Conservation (phyloP, 352 stramenopile species). For the Lagenidium sp. region DNA sequence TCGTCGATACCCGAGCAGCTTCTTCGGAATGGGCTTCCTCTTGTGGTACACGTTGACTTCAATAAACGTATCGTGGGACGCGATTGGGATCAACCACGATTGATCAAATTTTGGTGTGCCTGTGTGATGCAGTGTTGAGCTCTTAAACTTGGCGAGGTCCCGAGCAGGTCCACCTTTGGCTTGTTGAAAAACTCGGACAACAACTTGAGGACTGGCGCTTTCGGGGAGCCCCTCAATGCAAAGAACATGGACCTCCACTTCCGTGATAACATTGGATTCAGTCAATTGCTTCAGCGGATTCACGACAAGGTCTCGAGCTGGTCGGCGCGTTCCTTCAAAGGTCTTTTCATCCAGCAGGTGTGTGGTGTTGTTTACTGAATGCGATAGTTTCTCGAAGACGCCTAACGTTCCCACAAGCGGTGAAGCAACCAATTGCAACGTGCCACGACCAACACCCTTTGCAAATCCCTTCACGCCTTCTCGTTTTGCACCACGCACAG, state of each 20-base stretch:
- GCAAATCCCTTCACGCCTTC: constrained; percentile 75
- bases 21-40: constrained; percentile 77
- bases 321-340: constrained; percentile 67
- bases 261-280: constrained; percentile 82
- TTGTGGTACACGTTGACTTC: constrained; percentile 80
- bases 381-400: constrained; percentile 74
- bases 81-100: constrained; percentile 73
- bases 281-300: constrained; percentile 58
- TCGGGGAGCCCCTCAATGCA: constrained; percentile 59
- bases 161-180: constrained; percentile 26
- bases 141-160: constrained; percentile 63
- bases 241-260: constrained; percentile 72
- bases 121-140: constrained; percentile 49
- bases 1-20: constrained; percentile 54
- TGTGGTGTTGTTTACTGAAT: constrained; percentile 82
- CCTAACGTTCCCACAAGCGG: constrained; percentile 78
- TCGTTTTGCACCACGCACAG: constrained; percentile 61
- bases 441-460: constrained; percentile 70
- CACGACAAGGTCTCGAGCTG: constrained; percentile 48
- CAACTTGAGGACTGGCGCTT: constrained; percentile 59
- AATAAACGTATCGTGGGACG: constrained; percentile 66
- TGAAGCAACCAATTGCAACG: constrained; percentile 65
- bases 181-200: constrained; percentile 57
- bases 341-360: constrained; percentile 77
- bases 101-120: constrained; percentile 69